Evolutionary conservation across 371 early-diverging fungal species (phyloP).

Genomic region (Apophysomyces variabilis): DNA sequence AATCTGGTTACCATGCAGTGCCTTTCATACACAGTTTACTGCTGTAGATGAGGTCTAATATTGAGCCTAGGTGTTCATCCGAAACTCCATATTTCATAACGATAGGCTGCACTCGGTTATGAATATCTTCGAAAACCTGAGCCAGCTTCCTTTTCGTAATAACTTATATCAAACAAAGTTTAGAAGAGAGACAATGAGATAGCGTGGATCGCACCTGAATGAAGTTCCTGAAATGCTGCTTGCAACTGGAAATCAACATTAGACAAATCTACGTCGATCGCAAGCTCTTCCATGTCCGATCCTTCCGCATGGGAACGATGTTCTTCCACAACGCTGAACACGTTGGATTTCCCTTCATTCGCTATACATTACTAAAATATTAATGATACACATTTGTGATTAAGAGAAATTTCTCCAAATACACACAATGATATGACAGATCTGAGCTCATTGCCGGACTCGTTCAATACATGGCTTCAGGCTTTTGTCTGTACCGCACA

Average conservation of each 20-base stretch:
- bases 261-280: background rate
- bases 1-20: background rate
- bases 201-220: background rate
- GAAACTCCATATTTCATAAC: conserved; percentile 25
- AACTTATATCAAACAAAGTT: background rate
- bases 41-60: conserved; percentile 25
- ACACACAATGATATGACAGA: background rate
- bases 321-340: background rate
- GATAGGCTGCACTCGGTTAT: conserved; percentile 7
- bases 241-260: background rate
- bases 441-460: background rate
- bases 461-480: background rate
- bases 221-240: background rate
- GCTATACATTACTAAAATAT: background rate
- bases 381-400: background rate
- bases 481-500: background rate
- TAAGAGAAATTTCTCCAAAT: background rate
- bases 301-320: background rate
- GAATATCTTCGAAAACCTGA: background rate
- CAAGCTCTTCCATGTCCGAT: background rate
- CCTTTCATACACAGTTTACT: conserved; percentile 22
- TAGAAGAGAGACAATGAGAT: background rate
- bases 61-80: conserved; percentile 7
- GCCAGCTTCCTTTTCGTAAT: background rate
- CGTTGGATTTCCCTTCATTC: background rate